Evolutionary conservation across 2,329 filamentous ascomycete species (phyloP).

Genomic region (Cladosporium sp.): DNA sequence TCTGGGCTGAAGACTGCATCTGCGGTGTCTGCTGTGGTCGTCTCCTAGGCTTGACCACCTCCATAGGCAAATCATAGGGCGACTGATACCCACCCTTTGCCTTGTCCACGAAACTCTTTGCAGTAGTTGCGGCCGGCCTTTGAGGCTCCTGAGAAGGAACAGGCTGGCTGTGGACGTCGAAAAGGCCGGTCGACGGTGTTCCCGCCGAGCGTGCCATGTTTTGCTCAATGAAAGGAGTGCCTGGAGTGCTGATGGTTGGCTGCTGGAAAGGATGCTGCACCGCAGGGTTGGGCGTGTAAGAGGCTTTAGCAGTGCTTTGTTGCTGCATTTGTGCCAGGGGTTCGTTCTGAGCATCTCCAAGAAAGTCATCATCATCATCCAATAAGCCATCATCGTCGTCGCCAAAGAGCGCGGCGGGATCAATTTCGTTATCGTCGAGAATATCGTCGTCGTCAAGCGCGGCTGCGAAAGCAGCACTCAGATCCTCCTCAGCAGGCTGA

Average conservation of each 20-base stretch:
- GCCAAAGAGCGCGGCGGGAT: slow-evolving; percentile 64
- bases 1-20: slow-evolving; percentile 10
- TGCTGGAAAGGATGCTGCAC: slow-evolving; percentile 7
- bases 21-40: slow-evolving; percentile 45
- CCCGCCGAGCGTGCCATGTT: slow-evolving; percentile 27
- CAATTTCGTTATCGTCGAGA: slow-evolving; percentile 42
- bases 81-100: slow-evolving; percentile 89
- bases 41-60: slow-evolving; percentile 69
- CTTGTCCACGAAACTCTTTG: slow-evolving; percentile 84
- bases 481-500: slow-evolving; percentile 49
- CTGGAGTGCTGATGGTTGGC: slow-evolving; percentile 15
- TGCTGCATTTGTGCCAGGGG: background rate
- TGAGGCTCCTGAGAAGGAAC: slow-evolving; percentile 13
- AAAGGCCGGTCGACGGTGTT: slow-evolving; percentile 30
- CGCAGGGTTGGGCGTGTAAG: slow-evolving; percentile 4
- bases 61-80: slow-evolving; percentile 91
- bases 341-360: slow-evolving; percentile 19
- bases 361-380: slow-evolving; percentile 53
- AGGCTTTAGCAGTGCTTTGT: background rate
- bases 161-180: slow-evolving; percentile 27
- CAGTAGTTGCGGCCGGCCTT: slow-evolving; percentile 44
- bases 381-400: slow-evolving; percentile 85
- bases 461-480: slow-evolving; percentile 79
- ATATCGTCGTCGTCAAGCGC: slow-evolving; percentile 66
- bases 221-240: slow-evolving; percentile 19